Percentiles rank a stretch among this genome's conserved stretches.
phyloP scores from a whole-genome alignment of 169 alveolate genomes.

The Plasmodium knowlesi region DNA sequence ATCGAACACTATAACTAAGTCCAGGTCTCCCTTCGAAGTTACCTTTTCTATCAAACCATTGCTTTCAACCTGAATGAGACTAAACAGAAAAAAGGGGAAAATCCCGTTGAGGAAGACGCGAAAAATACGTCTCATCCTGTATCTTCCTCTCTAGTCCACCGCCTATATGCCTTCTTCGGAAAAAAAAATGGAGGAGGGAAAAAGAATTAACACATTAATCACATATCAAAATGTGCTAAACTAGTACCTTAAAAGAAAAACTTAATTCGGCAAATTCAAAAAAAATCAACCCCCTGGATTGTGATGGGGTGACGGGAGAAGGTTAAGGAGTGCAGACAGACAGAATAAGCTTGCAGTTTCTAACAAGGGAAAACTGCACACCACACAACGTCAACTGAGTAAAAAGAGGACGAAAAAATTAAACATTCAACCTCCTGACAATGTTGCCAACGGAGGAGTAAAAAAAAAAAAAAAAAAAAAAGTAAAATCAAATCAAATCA shows the following conservation, averaged over 20 bases:
- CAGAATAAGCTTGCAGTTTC: not conserved
- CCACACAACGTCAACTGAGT: not conserved
- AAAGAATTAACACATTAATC: not conserved
- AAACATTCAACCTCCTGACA: not conserved
- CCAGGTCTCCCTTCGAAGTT: slow-evolving; percentile 51
- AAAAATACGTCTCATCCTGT: not conserved
- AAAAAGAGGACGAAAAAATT: not conserved
- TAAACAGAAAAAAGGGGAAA: not conserved
- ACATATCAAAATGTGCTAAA: not conserved
- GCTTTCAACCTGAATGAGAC: not conserved
- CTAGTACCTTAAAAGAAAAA: not conserved
- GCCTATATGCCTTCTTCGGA: not conserved
- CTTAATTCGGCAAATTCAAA: not conserved
- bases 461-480: not conserved
- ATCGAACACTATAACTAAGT: slow-evolving; percentile 38
- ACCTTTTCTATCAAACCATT: slow-evolving; percentile 7
- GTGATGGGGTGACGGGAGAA: not conserved
- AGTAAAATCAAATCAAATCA: too few relatives aligned
- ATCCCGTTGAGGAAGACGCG: not conserved
- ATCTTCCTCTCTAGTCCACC: not conserved
- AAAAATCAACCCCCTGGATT: not conserved
- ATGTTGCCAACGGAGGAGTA: not conserved
- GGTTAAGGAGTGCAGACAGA: not conserved
- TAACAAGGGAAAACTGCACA: not conserved
- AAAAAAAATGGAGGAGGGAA: too few relatives aligned